Evolutionary conservation across 1,139 yeast genomes (phyloP).

Genomic region (Scheffersomyces quercinus): DNA sequence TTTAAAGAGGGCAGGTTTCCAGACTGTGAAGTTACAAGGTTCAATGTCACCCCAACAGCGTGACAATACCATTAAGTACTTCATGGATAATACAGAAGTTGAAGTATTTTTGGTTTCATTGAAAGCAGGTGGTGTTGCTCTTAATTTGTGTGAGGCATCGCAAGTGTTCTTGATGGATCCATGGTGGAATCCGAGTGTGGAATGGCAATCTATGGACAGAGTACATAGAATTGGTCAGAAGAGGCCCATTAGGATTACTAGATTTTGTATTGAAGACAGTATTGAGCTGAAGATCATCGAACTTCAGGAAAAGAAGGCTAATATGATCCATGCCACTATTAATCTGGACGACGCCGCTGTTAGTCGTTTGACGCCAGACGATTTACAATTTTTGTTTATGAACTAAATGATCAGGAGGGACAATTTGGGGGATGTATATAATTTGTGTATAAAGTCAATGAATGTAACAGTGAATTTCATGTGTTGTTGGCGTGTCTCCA

Average conservation of each 20-base stretch:
- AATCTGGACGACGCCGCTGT: slow-evolving; percentile 91
- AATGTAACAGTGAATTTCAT: no score
- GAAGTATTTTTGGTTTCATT: slow-evolving; percentile 92
- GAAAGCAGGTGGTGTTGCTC: slow-evolving; percentile 98
- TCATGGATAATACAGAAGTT: slow-evolving; percentile 88
- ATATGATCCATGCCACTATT: slow-evolving; percentile 95
- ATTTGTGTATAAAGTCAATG: no score
- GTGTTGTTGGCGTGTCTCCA: no score
- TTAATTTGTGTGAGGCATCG: slow-evolving; percentile 93
- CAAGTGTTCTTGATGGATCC: slow-evolving; percentile 95
- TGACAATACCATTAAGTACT: slow-evolving; percentile 84
- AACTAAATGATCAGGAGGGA: slow-evolving; percentile 35
- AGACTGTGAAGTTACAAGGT: slow-evolving; percentile 91
- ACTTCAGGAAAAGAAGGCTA: slow-evolving; percentile 93
- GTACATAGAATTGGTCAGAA: slow-evolving; percentile 97
- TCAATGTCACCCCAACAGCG: slow-evolving; percentile 96
- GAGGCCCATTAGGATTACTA: slow-evolving; percentile 89
- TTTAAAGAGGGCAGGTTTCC: slow-evolving; percentile 87
- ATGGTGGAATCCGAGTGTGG: slow-evolving; percentile 99
- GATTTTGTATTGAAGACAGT: slow-evolving; percentile 93
- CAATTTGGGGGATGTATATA: no score
- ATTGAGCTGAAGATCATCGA: slow-evolving; percentile 95
- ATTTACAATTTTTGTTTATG: slow-evolving; percentile 88
- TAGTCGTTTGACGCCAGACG: slow-evolving; percentile 84
- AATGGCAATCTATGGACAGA: slow-evolving; percentile 98